Evolutionary conservation across 306 rosid species (phyloP), one percentile per base, ranked within the genome.

Genomic region (Trifolium pratense): DNA sequence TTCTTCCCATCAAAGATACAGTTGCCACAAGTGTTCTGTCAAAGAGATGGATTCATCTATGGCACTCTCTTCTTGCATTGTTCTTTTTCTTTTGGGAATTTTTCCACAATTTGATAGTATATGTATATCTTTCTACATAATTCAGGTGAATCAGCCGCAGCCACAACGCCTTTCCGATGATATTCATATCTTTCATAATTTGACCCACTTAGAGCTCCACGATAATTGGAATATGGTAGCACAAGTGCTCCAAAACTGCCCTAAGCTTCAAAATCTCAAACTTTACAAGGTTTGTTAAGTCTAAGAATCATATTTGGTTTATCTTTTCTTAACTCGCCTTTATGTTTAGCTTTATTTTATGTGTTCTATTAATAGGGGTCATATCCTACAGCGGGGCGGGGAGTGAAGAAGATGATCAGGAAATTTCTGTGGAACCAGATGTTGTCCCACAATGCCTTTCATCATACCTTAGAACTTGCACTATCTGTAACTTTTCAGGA

Each of bases 341-440:
- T n/a, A n/a, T 51, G 57, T 51, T 51, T 16, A 4, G 11, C 5
- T 15, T 14, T 15, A 46, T 46, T 4, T 12, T 45, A 12, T 3
- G 51, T 45, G 51, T 45, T 13, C 1, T 45, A 13, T 46, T 46
- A 46, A 51, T 17, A 14, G 16, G 53, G 0, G 4, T 6, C 11
- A 12, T 1, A 2, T 8, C 3, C 3, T 1, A 3, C n/a, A n/a
- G n/a, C n/a, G n/a, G n/a, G n/a, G 3, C 3, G 20, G 20, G 0
- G 20, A 5, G 5, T n/a, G 56, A 14, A n/a, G n/a, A n/a, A 51
- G 12, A 17, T 17, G 25, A 6, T n/a, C 3, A 15, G 14, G 1
- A 46, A 5, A 46, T 15, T 46, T 46, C 20, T 18, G 26, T 3
- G 25, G 29, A 52, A 17, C 25, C 13, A 48, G 55, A 48, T 5